phyloP scores from a whole-genome alignment of 371 early-diverging fungal species.

The Batkoa obscura region DNA sequence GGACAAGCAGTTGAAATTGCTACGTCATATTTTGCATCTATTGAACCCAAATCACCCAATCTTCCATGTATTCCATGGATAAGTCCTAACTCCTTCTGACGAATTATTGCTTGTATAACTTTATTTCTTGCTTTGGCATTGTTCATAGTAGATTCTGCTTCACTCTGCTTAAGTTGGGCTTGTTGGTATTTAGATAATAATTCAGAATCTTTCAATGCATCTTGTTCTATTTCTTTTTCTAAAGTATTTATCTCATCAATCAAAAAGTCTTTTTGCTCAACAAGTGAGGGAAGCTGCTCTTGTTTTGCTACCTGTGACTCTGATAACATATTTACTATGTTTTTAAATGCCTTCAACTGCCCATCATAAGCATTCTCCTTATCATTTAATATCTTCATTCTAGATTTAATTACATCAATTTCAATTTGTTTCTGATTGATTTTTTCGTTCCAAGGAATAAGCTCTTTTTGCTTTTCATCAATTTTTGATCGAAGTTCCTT shows the following conservation, averaged over 20 bases:
- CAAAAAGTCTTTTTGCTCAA: slow-evolving; percentile 4
- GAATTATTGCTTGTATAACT: slow-evolving; percentile 47
- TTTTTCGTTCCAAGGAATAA: slow-evolving; percentile 71
- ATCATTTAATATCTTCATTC: slow-evolving; percentile 45
- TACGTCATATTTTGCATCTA: slow-evolving; percentile 88
- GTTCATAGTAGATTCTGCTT: slow-evolving; percentile 37
- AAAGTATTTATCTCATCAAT: slow-evolving; percentile 1
- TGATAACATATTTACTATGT: slow-evolving; percentile 7
- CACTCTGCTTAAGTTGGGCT: slow-evolving; percentile 42
- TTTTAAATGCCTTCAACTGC: not conserved
- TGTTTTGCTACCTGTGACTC: slow-evolving; percentile 11
- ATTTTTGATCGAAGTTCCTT: slow-evolving; percentile 45
- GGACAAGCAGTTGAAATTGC: slow-evolving; percentile 91
- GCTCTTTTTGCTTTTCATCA: slow-evolving; percentile 48
- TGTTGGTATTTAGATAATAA: slow-evolving; percentile 10
- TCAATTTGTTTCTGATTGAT: slow-evolving; percentile 44
- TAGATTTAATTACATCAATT: slow-evolving; percentile 60
- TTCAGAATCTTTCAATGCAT: slow-evolving; percentile 7
- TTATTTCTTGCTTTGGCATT: slow-evolving; percentile 52
- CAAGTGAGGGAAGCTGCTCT: slow-evolving; percentile 15
- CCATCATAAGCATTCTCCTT: slow-evolving; percentile 11
- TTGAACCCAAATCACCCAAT: slow-evolving; percentile 87
- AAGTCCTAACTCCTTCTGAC: slow-evolving; percentile 55
- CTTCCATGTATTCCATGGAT: slow-evolving; percentile 80
- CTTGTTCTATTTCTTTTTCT: slow-evolving; percentile 2